These are phyloP conservation scores for Amauroascus niger DNA, from an alignment of 2,329 filamentous ascomycete species.

Conservation along the genomic window DNA sequence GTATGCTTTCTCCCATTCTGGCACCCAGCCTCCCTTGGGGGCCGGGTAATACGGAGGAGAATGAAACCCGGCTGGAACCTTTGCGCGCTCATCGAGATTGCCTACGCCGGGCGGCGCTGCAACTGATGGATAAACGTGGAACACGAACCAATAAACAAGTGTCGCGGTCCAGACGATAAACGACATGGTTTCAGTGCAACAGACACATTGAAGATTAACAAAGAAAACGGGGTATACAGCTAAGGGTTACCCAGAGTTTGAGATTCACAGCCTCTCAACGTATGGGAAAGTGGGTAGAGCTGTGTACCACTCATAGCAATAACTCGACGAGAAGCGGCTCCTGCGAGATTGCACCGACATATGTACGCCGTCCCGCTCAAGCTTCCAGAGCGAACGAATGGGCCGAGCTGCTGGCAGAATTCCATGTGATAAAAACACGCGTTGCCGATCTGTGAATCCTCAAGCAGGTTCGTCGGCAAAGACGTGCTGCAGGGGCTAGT, in stretches of 20 bases:
- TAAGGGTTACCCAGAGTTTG: neutral
- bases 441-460: conserved; percentile 1
- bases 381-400: neutral
- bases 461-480: too few relatives aligned
- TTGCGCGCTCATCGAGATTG: neutral
- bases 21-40: conserved; percentile 60
- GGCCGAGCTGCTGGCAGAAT: neutral
- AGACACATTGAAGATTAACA: neutral
- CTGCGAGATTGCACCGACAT: neutral
- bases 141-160: neutral
- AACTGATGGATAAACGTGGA: neutral
- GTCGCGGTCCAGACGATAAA: neutral
- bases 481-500: too few relatives aligned
- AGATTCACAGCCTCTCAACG: neutral
- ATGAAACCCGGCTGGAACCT: conserved; percentile 17
- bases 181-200: neutral
- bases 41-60: conserved; percentile 60
- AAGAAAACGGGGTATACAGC: neutral
- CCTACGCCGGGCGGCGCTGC: neutral
- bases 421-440: conserved; percentile 4
- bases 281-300: neutral
- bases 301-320: neutral
- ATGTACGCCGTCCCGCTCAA: neutral
- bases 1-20: conserved; percentile 61
- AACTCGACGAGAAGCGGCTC: neutral